Base-by-base conservation (phyloP, 169 alveolate genomes). In the Plasmodium cynomolgi region DNA sequence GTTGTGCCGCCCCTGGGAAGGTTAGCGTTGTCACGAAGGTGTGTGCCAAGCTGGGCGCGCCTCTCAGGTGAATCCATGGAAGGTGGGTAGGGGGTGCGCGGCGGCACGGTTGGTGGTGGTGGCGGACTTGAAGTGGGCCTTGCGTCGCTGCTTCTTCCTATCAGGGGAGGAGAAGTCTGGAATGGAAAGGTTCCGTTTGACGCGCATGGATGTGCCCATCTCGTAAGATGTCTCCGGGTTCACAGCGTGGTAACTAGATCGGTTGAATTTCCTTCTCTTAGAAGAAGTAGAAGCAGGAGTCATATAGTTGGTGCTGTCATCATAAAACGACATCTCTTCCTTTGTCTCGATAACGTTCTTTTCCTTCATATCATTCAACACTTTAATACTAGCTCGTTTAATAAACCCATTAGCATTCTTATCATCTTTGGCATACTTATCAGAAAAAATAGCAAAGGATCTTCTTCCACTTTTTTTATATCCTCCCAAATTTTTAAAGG, bases 401-500 rank as follows among this genome's bases (percentile, higher is more conserved):
- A 90, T 90, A 47, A 90, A 90, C 17, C 94, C 94, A 29, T 90
- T 90, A 3, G 83, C 17, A 29, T 90, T 79, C 13, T 62, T 79
- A 39, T 90, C 91, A 29, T 90, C 94, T 33, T 90, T 81, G 29
- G 94, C 94, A 81, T 90, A 90, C 41, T 81, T 81, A 34, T 90
- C 94, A 0, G 94, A 80, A 62, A 90, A 90, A n/a, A 90, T 90
- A 0, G 94, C 94, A 90, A 90, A 90, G 31, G 94, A 90, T 81
- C 94, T 58, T 8, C 94, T 62, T 17, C 94, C 94, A 58, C 94
- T 90, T 44, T 81, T 90, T 90, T 90, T 90, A 81, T 90, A 90
- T 23, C 94, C 94, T 4, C 94, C 94, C 56, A 90, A 81, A 90
- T 79, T 90, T 90, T 90, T 90, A 81, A 90, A 90, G 3, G 94